A percentile compares a stretch with the other conserved stretches of the same genome.
phyloP scores from a whole-genome alignment of 2,329 filamentous ascomycete species.

The Clarireedia paspali region DNA sequence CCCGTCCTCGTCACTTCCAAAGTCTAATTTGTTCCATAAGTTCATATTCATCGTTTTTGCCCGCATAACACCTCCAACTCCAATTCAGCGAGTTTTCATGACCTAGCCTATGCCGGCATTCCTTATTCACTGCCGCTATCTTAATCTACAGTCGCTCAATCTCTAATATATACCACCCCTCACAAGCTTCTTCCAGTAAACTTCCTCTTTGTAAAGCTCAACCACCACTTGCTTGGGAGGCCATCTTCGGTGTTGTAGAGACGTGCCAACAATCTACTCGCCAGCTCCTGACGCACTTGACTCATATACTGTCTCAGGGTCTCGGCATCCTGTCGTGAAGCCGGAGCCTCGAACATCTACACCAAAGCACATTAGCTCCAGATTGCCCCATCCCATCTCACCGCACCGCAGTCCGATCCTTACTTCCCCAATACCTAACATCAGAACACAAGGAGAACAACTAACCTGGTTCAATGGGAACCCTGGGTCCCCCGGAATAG shows the following conservation, averaged over 20 bases:
- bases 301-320: slow-evolving; percentile 80
- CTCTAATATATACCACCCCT: slow-evolving; percentile 8
- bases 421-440: not conserved
- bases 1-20: not conserved
- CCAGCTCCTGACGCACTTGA: slow-evolving; percentile 90
- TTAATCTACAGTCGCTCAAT: not conserved
- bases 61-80: slow-evolving; percentile 1
- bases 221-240: slow-evolving; percentile 81
- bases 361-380: not conserved
- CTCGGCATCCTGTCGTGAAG: slow-evolving; percentile 84
- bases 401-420: not conserved
- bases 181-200: slow-evolving; percentile 95
- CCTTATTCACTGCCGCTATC: not conserved
- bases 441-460: not conserved
- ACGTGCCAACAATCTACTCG: slow-evolving; percentile 70
- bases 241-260: slow-evolving; percentile 68
- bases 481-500: slow-evolving; percentile 84
- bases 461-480: slow-evolving; percentile 85
- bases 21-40: not conserved
- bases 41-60: not conserved
- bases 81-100: not conserved
- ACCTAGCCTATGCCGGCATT: not conserved
- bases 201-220: slow-evolving; percentile 98
- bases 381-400: not conserved
- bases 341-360: slow-evolving; percentile 83